Base-by-base conservation (phyloP, 371 early-diverging fungal species). In the Cladochytrium tenue region DNA sequence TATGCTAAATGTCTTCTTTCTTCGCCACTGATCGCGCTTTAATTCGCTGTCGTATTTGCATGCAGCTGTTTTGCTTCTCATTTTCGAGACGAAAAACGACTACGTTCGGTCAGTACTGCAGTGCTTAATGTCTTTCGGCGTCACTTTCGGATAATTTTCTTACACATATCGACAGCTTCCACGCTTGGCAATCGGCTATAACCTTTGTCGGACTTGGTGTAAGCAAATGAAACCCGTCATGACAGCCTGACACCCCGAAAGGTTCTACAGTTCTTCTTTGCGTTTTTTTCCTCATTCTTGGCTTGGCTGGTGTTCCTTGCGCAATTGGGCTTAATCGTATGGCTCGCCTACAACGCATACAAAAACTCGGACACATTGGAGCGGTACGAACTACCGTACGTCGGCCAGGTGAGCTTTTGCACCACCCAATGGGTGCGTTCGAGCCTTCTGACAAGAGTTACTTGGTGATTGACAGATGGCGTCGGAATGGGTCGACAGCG, bases 111-210 rank as follows among this genome's bases (percentile, higher is more conserved):
- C 15, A 25, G 85, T 43, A 13, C 13, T 43, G n/a, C n/a, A n/a
- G n/a, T n/a, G n/a, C n/a, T n/a, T n/a, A n/a, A n/a, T n/a, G n/a
- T n/a, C n/a, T n/a, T n/a, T n/a, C n/a, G n/a, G n/a, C n/a, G n/a
- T n/a, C n/a, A n/a, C n/a, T 63, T 34, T n/a, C n/a, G 5, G 26
- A 36, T 25, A 5, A 63, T 32, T 51, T 32, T 63, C 7, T 60
- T 43, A 33, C 27, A 3, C 20, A 31, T 20, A 50, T 69, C 27
- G 10, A 23, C 53, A 73, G 93, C 66, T 93, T 91, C 75, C 92
- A 92, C 71, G 92, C 93, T 3, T 93, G 91, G 92, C 93, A 93
- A 55, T 73, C 73, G 7, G n/a, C 60, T n/a, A 31, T 76, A 31
- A 35, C 60, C 7, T 76, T 73, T 57, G 23, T 56, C 4, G 51